Conservation (phyloP, 1,284 basidiomycete genomes). For the Rugosomyces carneus region DNA sequence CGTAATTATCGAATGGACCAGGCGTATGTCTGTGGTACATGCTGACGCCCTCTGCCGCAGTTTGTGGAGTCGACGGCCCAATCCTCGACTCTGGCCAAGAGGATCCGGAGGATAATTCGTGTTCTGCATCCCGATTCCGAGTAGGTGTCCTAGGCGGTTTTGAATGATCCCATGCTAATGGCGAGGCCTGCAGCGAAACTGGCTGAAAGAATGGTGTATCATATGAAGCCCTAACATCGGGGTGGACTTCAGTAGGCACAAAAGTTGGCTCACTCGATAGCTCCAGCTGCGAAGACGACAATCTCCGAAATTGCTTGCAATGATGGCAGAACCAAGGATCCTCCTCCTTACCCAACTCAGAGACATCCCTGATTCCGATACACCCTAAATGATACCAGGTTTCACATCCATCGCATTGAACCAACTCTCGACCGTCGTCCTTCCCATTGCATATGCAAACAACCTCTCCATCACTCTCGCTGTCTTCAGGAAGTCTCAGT, state of each 20-base stretch:
- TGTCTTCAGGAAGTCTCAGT: constrained; percentile 25
- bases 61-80: constrained; percentile 48
- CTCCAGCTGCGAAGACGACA: constrained; percentile 33
- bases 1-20: constrained; percentile 29
- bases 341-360: constrained; percentile 65
- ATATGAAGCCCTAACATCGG: constrained; percentile 28
- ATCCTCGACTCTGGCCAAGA: constrained; percentile 40
- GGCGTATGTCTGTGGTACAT: constrained; percentile 38
- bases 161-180: constrained; percentile 33
- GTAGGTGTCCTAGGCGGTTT: constrained; percentile 41
- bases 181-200: constrained; percentile 43
- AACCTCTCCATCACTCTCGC: constrained; percentile 42
- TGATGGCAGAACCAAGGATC: constrained; percentile 68
- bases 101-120: constrained; percentile 35
- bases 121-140: constrained; percentile 24
- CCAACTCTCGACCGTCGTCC: constrained; percentile 62
- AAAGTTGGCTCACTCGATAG: constrained; percentile 51
- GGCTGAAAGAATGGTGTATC: constrained; percentile 55
- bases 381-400: constrained; percentile 75
- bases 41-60: constrained; percentile 34
- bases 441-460: constrained; percentile 61
- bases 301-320: constrained; percentile 36
- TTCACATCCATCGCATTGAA: constrained; percentile 71
- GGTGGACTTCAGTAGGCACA: constrained; percentile 51
- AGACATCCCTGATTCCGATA: constrained; percentile 56